Base-by-base conservation (phyloP, 768 basidiomycete species). In the Boletus pseudopeckii region DNA sequence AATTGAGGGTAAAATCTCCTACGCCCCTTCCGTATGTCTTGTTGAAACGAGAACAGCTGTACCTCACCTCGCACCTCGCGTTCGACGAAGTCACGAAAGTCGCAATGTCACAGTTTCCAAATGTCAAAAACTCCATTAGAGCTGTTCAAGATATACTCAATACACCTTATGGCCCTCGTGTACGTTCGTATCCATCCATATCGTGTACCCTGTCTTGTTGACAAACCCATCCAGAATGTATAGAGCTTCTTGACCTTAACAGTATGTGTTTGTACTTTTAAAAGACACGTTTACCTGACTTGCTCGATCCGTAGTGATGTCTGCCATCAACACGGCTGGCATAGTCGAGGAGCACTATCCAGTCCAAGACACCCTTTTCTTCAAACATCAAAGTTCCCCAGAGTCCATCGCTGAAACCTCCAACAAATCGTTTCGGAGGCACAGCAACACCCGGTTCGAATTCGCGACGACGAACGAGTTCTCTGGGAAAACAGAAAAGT, bases 401-500 rank as follows among this genome's bases (percentile, higher is more conserved):
- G 70, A 76, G 11, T 77, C 80, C 7, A 80, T 88, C 32, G 64
- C 79, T 5, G 77, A 79, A 40, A 79, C 89, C 0, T 81, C 24
- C 75, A 84, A 59, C 63, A 69, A 8, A 82, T 96, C 26, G 81
- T 85, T n/a, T 20, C 75, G 80, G 61, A 81, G 76, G 60, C 84
- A 95, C 59, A 83, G 84, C 2, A 84, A 90, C 46, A 75, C 69
- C 22, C 75, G 77, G 26, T 90, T 94, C 54, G 75, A 83, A 58
- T 87, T 92, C 63, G 90, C 91, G 0, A 75, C 79, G 34, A 83
- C 82, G 5, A 83, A 91, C 20, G 75, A 85, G 48, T 80, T 47
- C 66, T 96, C 9, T 95, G 93, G 89, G 80, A 87, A 62, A 87
- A 89, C 65, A 80, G 93, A 43, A 96, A n/a, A 96, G 71, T 86